phyloP scores from a whole-genome alignment of 495 filamentous ascomycete species.

The Lepraria neglecta region DNA sequence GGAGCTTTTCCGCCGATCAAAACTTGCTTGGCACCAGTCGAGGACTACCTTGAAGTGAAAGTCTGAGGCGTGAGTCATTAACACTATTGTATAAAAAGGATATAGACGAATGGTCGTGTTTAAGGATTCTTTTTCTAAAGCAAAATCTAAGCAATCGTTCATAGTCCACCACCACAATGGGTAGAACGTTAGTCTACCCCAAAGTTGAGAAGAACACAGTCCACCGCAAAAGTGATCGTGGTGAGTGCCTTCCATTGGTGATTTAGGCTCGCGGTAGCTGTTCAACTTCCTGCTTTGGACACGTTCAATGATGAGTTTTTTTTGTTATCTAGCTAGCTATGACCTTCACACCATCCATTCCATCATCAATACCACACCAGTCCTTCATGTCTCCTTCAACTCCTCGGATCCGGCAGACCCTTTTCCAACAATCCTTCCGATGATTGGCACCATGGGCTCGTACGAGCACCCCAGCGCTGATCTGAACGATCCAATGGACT shows the following conservation, averaged over 20 bases:
- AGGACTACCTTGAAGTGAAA: neutral
- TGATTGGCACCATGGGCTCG: conserved; percentile 80
- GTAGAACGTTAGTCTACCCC: conserved; percentile 58
- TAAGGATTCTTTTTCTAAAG: neutral
- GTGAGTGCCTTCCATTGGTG: conserved; percentile 36
- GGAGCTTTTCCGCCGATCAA: conserved; percentile 8
- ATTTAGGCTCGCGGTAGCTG: neutral
- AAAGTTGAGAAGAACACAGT: conserved; percentile 61
- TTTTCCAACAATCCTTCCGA: conserved; percentile 74
- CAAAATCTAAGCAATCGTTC: neutral
- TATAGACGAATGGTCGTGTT: neutral
- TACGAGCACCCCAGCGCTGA: conserved; percentile 57
- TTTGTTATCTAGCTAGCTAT: conserved; percentile 54
- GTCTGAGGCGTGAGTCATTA: neutral
- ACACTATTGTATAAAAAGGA: neutral
- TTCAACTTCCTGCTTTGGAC: neutral
- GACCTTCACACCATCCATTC: conserved; percentile 68
- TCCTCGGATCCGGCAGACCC: conserved; percentile 49
- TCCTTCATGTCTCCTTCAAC: conserved; percentile 81
- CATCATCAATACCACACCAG: conserved; percentile 69
- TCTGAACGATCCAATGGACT: conserved; percentile 60
- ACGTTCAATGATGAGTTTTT: conserved; percentile 3
- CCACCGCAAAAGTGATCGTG: conserved; percentile 62
- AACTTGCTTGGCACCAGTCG: neutral
- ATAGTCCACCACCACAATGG: conserved; percentile 33